These are phyloP conservation scores for Cicer chorassanicum DNA, from an alignment of 306 rosid species.

Conservation along the genomic window DNA sequence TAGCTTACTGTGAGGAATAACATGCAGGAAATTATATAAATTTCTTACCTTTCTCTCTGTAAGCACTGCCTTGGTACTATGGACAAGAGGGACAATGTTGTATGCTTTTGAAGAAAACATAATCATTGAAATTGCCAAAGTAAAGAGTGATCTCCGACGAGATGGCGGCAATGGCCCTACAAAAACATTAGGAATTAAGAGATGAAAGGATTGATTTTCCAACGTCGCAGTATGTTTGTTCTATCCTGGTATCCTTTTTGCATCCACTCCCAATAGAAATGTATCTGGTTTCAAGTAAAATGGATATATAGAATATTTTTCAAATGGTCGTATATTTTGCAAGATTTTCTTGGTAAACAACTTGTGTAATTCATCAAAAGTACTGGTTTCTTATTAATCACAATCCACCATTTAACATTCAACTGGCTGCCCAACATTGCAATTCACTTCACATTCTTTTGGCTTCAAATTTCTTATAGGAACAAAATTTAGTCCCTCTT, in stretches of 20 bases:
- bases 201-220: slow-evolving; percentile 42
- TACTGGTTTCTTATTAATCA: slow-evolving; percentile 30
- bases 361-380: slow-evolving; percentile 30
- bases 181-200: slow-evolving; percentile 43
- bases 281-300: slow-evolving; percentile 27
- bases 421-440: slow-evolving; percentile 11
- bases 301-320: slow-evolving; percentile 10
- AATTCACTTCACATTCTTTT: slow-evolving; percentile 18
- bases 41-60: slow-evolving; percentile 58
- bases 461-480: slow-evolving; percentile 3
- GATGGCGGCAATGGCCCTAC: slow-evolving; percentile 87
- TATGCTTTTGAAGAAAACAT: slow-evolving; percentile 75
- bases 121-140: slow-evolving; percentile 90
- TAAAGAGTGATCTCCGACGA: slow-evolving; percentile 78
- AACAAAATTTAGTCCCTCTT: neutral
- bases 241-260: slow-evolving; percentile 26
- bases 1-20: slow-evolving; percentile 32
- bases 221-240: slow-evolving; percentile 12
- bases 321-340: slow-evolving; percentile 12
- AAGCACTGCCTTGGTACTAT: slow-evolving; percentile 60
- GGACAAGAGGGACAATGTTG: slow-evolving; percentile 63
- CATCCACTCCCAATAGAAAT: slow-evolving; percentile 26
- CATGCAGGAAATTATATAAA: slow-evolving; percentile 32
- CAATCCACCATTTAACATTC: slow-evolving; percentile 4
- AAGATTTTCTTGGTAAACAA: slow-evolving; percentile 19